Base-by-base conservation (phyloP, 129 eudicot genomes). In the Helianthus annuus region DNA sequence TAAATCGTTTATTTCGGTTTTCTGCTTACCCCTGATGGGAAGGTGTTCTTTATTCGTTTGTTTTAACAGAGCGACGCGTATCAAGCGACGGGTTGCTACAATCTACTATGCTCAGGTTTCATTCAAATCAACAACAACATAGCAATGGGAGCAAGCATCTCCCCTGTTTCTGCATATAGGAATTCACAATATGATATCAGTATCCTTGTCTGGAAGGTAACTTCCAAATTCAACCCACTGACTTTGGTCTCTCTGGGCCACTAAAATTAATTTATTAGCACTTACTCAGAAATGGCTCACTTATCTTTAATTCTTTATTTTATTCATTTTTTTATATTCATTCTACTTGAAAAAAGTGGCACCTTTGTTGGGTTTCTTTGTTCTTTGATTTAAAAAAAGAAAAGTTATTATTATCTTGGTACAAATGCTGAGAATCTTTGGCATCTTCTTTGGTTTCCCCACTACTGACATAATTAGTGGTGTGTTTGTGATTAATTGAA, bases 121-220 rank as follows among this genome's bases (percentile, higher is more conserved):
- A 88, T 91, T 53, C 97, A 91, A 78, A 78, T 88, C 71, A 91
- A 84, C 76, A 88, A 87, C 77, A 91, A 86, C 60, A 80, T 88
- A 66, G 96, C 96, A 76, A 88, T 91, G 97, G 97, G 97, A 63
- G 97, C 97, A 76, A 88, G 93, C 85, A 88, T 91, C 81, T 91
- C 96, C 68, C 97, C 96, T 16, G 93, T 91, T 51, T 91, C 97
- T 76, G 93, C 83, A n/a, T 83, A 34, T 59, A 68, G 93, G 53
- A 84, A 78, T 72, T 78, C 92, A 48, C 96, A 91, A 66, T 89
- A 84, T 73, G 92, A 89, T 84, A 89, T 89, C 76, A 89, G 89
- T 83, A 86, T 89, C 45, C 96, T 89, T 82, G 84, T 89, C 72
- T 89, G 96, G 96, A 89, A 89, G 96, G 96, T 89, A 86, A 86